Base-by-base conservation (phyloP, 805 yeast species). In the Candida boleticola region DNA sequence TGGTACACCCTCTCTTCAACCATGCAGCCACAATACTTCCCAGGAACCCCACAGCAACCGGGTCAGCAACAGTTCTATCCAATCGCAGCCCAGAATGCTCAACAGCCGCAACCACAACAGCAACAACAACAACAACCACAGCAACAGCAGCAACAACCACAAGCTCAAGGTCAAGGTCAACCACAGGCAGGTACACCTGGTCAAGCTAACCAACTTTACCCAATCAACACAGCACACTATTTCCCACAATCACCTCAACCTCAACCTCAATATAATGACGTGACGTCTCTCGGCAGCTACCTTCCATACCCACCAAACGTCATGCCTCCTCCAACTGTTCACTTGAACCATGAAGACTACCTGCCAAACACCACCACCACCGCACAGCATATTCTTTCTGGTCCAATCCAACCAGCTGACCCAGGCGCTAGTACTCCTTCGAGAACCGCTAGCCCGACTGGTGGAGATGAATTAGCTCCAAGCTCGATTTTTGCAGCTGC, bases 31-130 rank as follows among this genome's bases (percentile, higher is more conserved):
- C 59, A 55, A 34, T 23, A 23, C 11, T 23, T 23, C 27, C 58
- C 44, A 23, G 48, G 48, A 26, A 57, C 54, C 29, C 57, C 57
- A 9, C 68, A 63, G 3, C 65, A 59, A 45, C 75, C 75, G 1
- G 66, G 66, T 5, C 71, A 65, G 55, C 74, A 69, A 50, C 74
- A 68, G 45, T 68, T 63, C 43, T 69, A 57, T 43, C 68, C 68
- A 9, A 54, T 69, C 32, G 61, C 67, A 21, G 72, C 72, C 11
- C 52, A 54, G 22, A 52, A 60, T 13, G 63, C 63, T 3, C 53
- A 45, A 30, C 58, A 55, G 32, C 66, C 70, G 2, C 73, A 68
- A 40, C 64, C 63, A 50, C 66, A 66, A 48, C 69, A 71, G 2
- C 50, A 63, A 1, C 53, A 67, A n/a, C 69, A 69, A 13, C 64